Evolutionary conservation across 2,329 filamentous ascomycete genomes (phyloP).

Genomic region (Neonectria hederae): DNA sequence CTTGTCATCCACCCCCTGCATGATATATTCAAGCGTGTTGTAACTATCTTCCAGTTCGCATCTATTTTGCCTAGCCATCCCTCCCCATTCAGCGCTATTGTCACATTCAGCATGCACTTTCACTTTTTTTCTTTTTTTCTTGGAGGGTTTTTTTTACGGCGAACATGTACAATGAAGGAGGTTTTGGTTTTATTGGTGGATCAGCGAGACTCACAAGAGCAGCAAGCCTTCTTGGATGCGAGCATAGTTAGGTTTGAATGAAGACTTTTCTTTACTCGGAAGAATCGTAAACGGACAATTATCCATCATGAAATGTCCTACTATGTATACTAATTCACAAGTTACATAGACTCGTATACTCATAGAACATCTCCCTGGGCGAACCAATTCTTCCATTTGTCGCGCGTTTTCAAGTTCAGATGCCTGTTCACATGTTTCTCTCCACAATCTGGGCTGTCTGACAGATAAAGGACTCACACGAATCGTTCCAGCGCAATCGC

Average conservation of each 20-base stretch:
- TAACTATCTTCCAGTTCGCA: conserved; percentile 24
- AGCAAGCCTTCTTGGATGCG: conserved; percentile 22
- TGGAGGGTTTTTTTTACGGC: conserved; percentile 12
- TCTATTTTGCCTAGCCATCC: conserved; percentile 27
- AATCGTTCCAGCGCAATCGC: not conserved
- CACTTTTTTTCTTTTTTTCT: no score
- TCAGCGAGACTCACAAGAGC: conserved; percentile 22
- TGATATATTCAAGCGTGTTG: conserved; percentile 28
- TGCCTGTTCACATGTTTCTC: not conserved
- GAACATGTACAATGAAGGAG: conserved; percentile 19
- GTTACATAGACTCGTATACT: not conserved
- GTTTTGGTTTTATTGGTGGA: conserved; percentile 9
- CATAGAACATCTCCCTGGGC: not conserved
- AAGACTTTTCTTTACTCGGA: not conserved
- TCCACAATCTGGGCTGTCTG: not conserved
- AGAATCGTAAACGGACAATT: not conserved
- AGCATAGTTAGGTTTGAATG: not conserved
- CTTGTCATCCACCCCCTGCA: conserved; percentile 6
- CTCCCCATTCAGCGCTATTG: conserved; percentile 16
- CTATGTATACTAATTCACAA: not conserved
- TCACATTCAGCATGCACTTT: conserved; percentile 30
- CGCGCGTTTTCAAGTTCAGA: not conserved
- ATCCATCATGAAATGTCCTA: not conserved
- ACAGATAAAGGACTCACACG: not conserved
- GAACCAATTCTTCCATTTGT: no score